Base-by-base conservation (phyloP, 2,329 filamentous ascomycete genomes). In the Xylariaceae sp. region DNA sequence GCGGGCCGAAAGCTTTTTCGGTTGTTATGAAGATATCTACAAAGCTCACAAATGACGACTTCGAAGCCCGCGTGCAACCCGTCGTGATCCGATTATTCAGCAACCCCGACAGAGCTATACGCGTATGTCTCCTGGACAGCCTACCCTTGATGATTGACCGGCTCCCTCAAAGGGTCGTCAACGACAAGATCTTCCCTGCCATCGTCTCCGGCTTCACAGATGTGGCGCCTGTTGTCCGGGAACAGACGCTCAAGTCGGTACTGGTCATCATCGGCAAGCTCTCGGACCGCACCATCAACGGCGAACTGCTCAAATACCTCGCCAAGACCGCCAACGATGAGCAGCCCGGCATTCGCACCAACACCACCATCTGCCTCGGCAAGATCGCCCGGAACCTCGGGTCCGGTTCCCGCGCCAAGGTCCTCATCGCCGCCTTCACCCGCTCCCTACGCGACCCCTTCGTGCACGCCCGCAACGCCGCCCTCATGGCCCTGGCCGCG, bases 261-360 rank as follows among this genome's bases (percentile, higher is more conserved):
- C 74, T 98, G 7, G 83, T 86, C 1, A 79, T 98, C 34, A 85
- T 97, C 42, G 74, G 76, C 19, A 98, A 98, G 65, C 74, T 98
- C 0, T 95, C 89, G 1, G 93, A 98, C 56, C 81, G 93, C 29
- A 87, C 87, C 7, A 84, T 97, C 53, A 98, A 98, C 53, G 91
- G 93, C 40, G 93, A 98, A 54, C 74, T 98, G 9, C 71, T 98
- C 17, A 87, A 86, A 54, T 85, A 95, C 58, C 75, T 98, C 19
- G 93, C 93, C 33, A 96, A 95, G 63, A 96, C 91, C 2, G 89
- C 93, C 34, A 98, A 97, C 55, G 93, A 98, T 49, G 93, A 97
- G 55, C 91, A 98, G 58, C 89, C 93, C 1, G 93, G 93, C 1
- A 98, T 98, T 51, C 81, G 93, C 47, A 98, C 93, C 8, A 98